Percentiles rank a stretch among this genome's conserved stretches.
phyloP scores from a whole-genome alignment of 2,329 filamentous ascomycete genomes.

The Apiospora phragmitis region DNA sequence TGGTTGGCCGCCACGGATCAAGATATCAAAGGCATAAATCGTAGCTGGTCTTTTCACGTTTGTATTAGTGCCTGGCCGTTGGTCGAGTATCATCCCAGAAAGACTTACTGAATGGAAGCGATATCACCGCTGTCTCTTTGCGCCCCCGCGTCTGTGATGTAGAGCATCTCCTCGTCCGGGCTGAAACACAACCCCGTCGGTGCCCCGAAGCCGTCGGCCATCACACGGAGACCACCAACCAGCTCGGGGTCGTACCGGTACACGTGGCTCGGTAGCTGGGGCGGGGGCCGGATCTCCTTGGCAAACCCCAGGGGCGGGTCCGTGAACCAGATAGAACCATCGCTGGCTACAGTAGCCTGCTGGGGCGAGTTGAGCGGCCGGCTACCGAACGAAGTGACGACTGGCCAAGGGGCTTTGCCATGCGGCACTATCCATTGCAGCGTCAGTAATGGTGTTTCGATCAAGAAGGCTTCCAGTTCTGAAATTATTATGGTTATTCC shows the following conservation, averaged over 20 bases:
- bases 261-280: constrained; percentile 47
- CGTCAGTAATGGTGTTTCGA: neutral
- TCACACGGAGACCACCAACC: constrained; percentile 41
- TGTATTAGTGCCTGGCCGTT: neutral
- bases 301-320: constrained; percentile 47
- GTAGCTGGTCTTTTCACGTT: constrained; percentile 29
- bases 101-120: constrained; percentile 29
- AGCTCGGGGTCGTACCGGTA: constrained; percentile 45
- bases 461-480: no score
- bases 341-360: constrained; percentile 38
- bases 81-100: no score
- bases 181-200: constrained; percentile 44
- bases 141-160: constrained; percentile 42
- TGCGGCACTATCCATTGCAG: constrained; percentile 24
- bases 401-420: constrained; percentile 30
- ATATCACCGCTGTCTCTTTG: constrained; percentile 28
- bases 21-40: constrained; percentile 52
- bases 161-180: constrained; percentile 39
- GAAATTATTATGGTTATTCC: no score
- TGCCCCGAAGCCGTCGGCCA: constrained; percentile 46
- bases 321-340: constrained; percentile 50
- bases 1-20: constrained; percentile 33
- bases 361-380: constrained; percentile 49
- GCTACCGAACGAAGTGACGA: constrained; percentile 45
- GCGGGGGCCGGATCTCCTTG: constrained; percentile 43